A percentile compares a stretch with the other conserved stretches of the same genome.
These are phyloP conservation scores for Athelia psychrophila DNA, from an alignment of 1,284 basidiomycete species.

Conservation along the genomic window DNA sequence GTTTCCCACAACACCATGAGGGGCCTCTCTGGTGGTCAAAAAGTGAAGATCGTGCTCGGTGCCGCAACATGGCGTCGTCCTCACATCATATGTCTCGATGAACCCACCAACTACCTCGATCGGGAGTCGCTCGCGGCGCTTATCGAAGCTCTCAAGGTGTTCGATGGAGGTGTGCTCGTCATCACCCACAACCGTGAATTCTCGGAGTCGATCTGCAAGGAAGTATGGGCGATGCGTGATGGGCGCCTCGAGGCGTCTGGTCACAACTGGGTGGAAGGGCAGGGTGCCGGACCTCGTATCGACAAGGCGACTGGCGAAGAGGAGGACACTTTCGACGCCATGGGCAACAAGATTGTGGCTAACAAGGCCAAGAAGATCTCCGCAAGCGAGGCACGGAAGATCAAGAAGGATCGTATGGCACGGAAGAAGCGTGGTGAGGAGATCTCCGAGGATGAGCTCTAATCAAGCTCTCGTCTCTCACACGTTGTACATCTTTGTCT, in stretches of 20 bases:
- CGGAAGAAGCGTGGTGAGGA: slow-evolving; percentile 83
- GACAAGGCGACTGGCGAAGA: slow-evolving; percentile 89
- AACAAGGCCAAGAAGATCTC: slow-evolving; percentile 87
- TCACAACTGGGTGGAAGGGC: slow-evolving; percentile 98
- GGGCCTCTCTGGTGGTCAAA: slow-evolving; percentile 98
- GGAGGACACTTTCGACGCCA: slow-evolving; percentile 88
- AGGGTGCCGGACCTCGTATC: slow-evolving; percentile 88
- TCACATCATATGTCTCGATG: slow-evolving; percentile 96
- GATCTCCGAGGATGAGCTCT: slow-evolving; percentile 67
- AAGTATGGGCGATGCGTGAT: slow-evolving; percentile 94
- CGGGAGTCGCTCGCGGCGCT: slow-evolving; percentile 96
- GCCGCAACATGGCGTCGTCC: slow-evolving; percentile 98
- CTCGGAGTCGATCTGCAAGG: slow-evolving; percentile 91
- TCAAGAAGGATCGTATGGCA: slow-evolving; percentile 96
- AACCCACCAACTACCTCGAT: slow-evolving; percentile 98
- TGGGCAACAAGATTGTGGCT: slow-evolving; percentile 91
- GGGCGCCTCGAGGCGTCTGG: slow-evolving; percentile 92
- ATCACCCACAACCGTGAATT: slow-evolving; percentile 99
- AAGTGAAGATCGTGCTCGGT: slow-evolving; percentile 99
- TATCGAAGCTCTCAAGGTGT: slow-evolving; percentile 94
- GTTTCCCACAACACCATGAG: slow-evolving; percentile 97
- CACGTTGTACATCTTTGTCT: not conserved
- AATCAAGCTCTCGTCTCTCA: too few species aligned
- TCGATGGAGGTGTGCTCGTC: slow-evolving; percentile 95
- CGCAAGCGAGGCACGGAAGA: slow-evolving; percentile 80